Evolutionary conservation across 1,284 basidiomycete genomes (phyloP).

Genomic region (Cutaneotrichosporon cavernicola): DNA sequence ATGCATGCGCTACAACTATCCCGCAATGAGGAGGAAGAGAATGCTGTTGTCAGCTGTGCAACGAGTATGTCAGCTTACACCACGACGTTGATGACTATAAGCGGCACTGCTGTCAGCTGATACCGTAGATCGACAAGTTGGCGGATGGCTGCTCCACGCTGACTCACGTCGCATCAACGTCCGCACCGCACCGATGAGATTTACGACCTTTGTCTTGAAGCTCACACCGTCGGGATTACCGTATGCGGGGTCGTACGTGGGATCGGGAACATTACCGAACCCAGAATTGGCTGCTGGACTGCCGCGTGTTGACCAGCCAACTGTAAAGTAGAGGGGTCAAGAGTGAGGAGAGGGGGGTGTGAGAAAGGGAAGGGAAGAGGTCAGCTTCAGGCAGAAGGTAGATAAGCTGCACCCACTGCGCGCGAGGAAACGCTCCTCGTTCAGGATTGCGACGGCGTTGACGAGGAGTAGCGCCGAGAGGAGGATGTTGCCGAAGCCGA

Average conservation of each 20-base stretch:
- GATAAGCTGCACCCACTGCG: conserved; percentile 64
- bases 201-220: conserved; percentile 81
- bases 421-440: conserved; percentile 91
- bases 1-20: conserved; percentile 14
- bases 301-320: conserved; percentile 84
- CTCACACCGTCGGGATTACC: conserved; percentile 60
- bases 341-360: background rate
- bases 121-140: background rate
- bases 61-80: conserved; percentile 53
- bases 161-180: conserved; percentile 89
- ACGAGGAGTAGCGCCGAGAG: conserved; percentile 69
- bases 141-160: background rate
- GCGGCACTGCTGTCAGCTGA: conserved; percentile 64
- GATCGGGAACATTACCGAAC: conserved; percentile 43
- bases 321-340: conserved; percentile 55
- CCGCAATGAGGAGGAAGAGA: conserved; percentile 14
- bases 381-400: conserved; percentile 10
- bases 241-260: conserved; percentile 47
- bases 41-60: conserved; percentile 20
- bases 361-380: background rate
- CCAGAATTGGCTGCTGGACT: conserved; percentile 49
- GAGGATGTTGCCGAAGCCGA: conserved; percentile 50
- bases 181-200: conserved; percentile 87
- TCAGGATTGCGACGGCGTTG: conserved; percentile 90
- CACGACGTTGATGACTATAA: conserved; percentile 76